Base-by-base conservation (phyloP, 2,329 filamentous ascomycete species). In the Microsporum audouinii region DNA sequence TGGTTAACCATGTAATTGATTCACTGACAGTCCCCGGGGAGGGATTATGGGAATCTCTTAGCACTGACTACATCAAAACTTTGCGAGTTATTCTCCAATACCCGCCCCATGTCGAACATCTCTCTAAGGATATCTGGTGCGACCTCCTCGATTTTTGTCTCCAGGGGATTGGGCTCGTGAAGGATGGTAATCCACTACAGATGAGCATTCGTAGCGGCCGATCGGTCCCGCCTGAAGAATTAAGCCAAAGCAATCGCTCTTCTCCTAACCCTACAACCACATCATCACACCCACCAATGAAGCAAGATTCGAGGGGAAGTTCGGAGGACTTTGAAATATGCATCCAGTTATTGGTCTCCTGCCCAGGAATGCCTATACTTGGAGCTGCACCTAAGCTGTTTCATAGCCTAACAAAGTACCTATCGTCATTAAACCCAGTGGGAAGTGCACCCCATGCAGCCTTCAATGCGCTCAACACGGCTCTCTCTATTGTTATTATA, bases 1-100 rank as follows among this genome's bases (percentile, higher is more conserved):
- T 96, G 14, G 79, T 95, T 65, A 85, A 90, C 65, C 91, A 96
- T 73, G 87, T 97, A 63, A 86, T 84, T 2, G 85, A 96, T 65
- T 84, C 85, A 17, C 78, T 95, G 2, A 82, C 85, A 1, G 81
- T 78, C 14, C 72, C 80, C 0, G 82, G 85, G 60, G 84, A 84
- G 12, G 80, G 78, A 1, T 82, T 87, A 60, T 84, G 89, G 65
- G 80, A 85, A 61, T 86, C 88, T 10, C 78, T 99, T 3, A 76
- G 85, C 29, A 80, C 85, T 57, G 85, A 94, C 69, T 95, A 96
- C 71, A 80, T 89, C 66, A 95, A 89, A 75, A 82, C 85, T 23
- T 76, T 99, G 65, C 78, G 82, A 3, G 79, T 82, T 33, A 74
- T 96, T 2, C 80, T 97, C 17, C 83, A 84, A 47, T 83, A 88